phyloP scores from a whole-genome alignment of 1,284 basidiomycete genomes.

The Boletellus sp. region DNA sequence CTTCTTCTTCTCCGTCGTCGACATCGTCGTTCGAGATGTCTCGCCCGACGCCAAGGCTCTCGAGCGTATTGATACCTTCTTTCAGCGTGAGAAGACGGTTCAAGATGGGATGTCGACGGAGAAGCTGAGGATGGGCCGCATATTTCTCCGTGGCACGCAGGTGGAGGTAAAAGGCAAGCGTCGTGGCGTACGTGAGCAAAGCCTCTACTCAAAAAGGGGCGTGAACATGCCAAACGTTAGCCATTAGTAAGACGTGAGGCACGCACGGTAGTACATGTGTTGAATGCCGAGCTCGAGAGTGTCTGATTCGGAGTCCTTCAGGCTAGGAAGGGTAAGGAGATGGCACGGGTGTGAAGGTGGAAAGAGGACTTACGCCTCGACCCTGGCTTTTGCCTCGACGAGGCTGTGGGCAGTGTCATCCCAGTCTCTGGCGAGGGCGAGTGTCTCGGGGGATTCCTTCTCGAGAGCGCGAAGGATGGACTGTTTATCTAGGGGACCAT shows the following conservation, averaged over 20 bases:
- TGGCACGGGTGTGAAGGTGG: not conserved
- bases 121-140: conserved; percentile 55
- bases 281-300: conserved; percentile 59
- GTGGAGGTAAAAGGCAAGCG: conserved; percentile 91
- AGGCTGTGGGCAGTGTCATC: conserved; percentile 61
- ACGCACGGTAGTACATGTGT: conserved; percentile 75
- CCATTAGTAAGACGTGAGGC: not conserved
- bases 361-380: conserved; percentile 49
- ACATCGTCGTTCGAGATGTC: conserved; percentile 48
- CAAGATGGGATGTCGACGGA: conserved; percentile 78
- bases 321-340: conserved; percentile 34
- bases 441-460: conserved; percentile 75
- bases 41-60: conserved; percentile 69
- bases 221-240: conserved; percentile 1
- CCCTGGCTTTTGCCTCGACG: conserved; percentile 48
- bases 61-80: conserved; percentile 77
- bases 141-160: conserved; percentile 72
- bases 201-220: conserved; percentile 55
- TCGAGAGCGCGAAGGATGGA: conserved; percentile 72
- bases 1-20: conserved; percentile 37
- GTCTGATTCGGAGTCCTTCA: conserved; percentile 46
- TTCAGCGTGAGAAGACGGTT: conserved; percentile 83
- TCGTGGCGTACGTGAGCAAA: conserved; percentile 85
- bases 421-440: conserved; percentile 75
- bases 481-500: conserved; percentile 56